These are phyloP conservation scores for Chloroidium sp. DNA, from an alignment of 163 green algal genomes.

Conservation along the genomic window DNA sequence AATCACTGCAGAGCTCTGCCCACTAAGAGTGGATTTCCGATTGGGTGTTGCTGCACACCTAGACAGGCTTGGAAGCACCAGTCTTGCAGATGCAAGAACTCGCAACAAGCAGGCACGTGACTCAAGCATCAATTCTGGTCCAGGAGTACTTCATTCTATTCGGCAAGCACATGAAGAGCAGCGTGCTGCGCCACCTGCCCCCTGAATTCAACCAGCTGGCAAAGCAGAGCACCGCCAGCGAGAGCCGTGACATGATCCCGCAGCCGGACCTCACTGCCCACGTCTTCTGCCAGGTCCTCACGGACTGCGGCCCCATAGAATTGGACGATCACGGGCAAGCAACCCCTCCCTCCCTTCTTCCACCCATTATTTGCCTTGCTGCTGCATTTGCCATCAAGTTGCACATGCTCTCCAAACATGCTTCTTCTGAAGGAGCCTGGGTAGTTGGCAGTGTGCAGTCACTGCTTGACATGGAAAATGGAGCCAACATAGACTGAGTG, in stretches of 20 bases:
- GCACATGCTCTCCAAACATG: not conserved
- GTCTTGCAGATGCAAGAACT: too few species aligned
- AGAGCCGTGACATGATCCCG: constrained; percentile 41
- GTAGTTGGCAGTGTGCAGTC: not conserved
- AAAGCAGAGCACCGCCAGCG: constrained; percentile 29
- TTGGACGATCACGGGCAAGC: constrained; percentile 38
- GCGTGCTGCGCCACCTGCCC: constrained; percentile 26
- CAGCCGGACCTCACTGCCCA: constrained; percentile 36
- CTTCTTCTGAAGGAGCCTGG: not conserved
- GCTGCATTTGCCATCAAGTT: not conserved
- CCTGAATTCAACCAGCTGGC: constrained; percentile 32
- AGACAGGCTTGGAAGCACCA: too few species aligned
- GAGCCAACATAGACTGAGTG: not conserved
- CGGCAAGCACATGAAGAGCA: constrained; percentile 33
- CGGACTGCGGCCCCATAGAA: constrained; percentile 35
- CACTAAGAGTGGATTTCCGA: too few species aligned
- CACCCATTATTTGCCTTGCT: not conserved
- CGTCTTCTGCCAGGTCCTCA: constrained; percentile 42
- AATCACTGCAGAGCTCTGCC: too few species aligned
- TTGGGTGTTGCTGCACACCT: too few species aligned
- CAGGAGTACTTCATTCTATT: constrained; percentile 36
- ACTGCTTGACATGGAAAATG: not conserved
- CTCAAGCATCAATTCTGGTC: not conserved
- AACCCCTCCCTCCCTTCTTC: not conserved
- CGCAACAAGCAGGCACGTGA: too few species aligned